Conservation (phyloP, 148 eudicot genomes). For the Camellia lanceoleosa region DNA sequence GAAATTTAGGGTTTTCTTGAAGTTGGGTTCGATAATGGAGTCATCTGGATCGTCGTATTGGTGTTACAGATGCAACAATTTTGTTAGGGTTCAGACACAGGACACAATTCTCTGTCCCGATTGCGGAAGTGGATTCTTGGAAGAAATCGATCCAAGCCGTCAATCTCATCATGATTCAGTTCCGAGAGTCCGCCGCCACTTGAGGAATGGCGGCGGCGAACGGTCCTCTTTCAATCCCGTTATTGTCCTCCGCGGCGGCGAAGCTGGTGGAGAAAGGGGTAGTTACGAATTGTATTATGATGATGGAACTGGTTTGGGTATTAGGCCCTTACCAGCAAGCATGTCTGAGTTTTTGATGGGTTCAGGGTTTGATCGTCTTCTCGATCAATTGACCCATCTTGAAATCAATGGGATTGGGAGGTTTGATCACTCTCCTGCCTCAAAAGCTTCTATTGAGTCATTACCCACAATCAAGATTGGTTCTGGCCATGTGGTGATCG, state of each 20-base stretch:
- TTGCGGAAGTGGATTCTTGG: conserved; percentile 45
- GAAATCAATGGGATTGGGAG: conserved; percentile 22
- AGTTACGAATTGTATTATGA: conserved; percentile 37
- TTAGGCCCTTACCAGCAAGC: conserved; percentile 36
- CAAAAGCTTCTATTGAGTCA: conserved; percentile 45
- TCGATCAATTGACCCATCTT: conserved; percentile 32
- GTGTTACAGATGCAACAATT: conserved; percentile 48
- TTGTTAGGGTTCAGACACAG: conserved; percentile 25
- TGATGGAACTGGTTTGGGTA: conserved; percentile 32
- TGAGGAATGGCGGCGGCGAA: conserved; percentile 14
- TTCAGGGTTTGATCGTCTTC: conserved; percentile 45
- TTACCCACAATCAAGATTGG: conserved; percentile 35
- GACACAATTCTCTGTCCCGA: conserved; percentile 37
- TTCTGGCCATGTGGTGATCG: conserved; percentile 17
- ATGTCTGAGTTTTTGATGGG: conserved; percentile 39
- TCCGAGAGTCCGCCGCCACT: conserved; percentile 6
- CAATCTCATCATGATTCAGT: neutral
- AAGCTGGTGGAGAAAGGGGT: neutral
- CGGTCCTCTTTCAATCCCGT: conserved; percentile 36
- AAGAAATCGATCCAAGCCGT: conserved; percentile 25
- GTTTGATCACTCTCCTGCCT: conserved; percentile 35
- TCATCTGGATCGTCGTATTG: conserved; percentile 32
- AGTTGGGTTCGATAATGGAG: neutral
- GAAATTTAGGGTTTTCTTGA: neutral
- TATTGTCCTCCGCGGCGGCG: conserved; percentile 31